phyloP scores from a whole-genome alignment of 345 rosid genomes.

The Eucalyptus dawsonii region DNA sequence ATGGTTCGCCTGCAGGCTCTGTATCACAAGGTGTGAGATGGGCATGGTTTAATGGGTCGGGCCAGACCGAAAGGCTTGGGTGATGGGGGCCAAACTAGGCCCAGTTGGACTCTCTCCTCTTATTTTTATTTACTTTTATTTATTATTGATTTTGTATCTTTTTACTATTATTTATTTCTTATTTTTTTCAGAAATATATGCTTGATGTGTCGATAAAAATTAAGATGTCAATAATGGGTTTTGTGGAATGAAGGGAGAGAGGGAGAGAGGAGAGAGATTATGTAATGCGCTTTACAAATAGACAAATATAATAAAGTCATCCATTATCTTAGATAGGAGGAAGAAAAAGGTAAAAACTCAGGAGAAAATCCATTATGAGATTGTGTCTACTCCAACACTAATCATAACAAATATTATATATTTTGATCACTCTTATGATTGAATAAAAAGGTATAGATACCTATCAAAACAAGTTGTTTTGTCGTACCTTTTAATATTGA shows the following conservation, averaged over 20 bases:
- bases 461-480: too few relatives aligned
- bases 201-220: not conserved
- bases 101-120: not conserved
- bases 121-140: too few relatives aligned
- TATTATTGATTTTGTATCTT: too few relatives aligned
- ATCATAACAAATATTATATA: too few relatives aligned
- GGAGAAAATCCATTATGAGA: too few relatives aligned
- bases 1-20: not conserved
- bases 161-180: too few relatives aligned
- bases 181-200: too few relatives aligned
- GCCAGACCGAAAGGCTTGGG: not conserved
- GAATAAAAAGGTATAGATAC: too few relatives aligned
- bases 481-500: too few relatives aligned
- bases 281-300: not conserved
- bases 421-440: too few relatives aligned
- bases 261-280: not conserved
- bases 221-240: not conserved
- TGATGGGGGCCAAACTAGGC: not conserved
- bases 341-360: too few relatives aligned
- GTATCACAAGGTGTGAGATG: not conserved
- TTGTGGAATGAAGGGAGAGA: not conserved
- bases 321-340: not conserved
- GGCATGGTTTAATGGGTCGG: not conserved
- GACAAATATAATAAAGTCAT: fast-evolving
- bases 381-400: too few relatives aligned